A percentile compares a stretch with the other conserved stretches of the same genome.
phyloP scores from a whole-genome alignment of 225 moss, liverwort and hornwort species.

The Asterella californica region DNA sequence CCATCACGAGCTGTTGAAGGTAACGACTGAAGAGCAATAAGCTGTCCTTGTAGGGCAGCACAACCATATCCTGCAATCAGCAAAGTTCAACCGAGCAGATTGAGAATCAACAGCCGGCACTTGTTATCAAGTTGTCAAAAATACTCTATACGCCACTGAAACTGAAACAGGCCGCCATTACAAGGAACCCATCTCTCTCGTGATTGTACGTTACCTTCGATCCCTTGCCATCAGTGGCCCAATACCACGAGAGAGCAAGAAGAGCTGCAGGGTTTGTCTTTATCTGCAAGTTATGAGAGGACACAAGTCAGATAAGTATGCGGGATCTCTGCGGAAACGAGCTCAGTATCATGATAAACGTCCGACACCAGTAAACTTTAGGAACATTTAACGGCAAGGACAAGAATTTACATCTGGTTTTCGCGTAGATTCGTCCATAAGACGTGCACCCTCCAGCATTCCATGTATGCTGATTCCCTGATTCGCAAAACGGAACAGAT shows the following conservation, averaged over 20 bases:
- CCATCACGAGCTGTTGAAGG: conserved; percentile 87
- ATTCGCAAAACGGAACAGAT: background rate
- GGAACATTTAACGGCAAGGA: background rate
- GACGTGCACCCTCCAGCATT: conserved; percentile 66
- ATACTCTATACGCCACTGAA: background rate
- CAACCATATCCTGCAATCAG: conserved; percentile 68
- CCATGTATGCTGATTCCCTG: conserved; percentile 67
- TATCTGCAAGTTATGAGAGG: conserved; percentile 40
- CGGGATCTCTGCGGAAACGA: background rate
- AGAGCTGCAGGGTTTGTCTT: conserved; percentile 76
- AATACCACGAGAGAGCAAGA: conserved; percentile 77
- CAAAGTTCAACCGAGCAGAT: background rate
- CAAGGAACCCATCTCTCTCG: background rate
- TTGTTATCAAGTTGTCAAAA: background rate
- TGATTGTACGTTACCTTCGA: conserved; percentile 48
- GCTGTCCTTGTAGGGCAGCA: conserved; percentile 87
- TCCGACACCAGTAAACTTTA: conserved; percentile 11
- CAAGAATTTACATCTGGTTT: conserved; percentile 43
- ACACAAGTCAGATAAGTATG: background rate
- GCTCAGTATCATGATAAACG: background rate
- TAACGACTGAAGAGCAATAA: conserved; percentile 85
- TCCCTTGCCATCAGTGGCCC: conserved; percentile 77
- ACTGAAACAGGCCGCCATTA: background rate
- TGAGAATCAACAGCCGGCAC: background rate
- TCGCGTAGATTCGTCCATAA: conserved; percentile 66